Evolutionary conservation across 495 filamentous ascomycete species (phyloP), one percentile per base, ranked within the genome.

Genomic region (Patellaria atrata): DNA sequence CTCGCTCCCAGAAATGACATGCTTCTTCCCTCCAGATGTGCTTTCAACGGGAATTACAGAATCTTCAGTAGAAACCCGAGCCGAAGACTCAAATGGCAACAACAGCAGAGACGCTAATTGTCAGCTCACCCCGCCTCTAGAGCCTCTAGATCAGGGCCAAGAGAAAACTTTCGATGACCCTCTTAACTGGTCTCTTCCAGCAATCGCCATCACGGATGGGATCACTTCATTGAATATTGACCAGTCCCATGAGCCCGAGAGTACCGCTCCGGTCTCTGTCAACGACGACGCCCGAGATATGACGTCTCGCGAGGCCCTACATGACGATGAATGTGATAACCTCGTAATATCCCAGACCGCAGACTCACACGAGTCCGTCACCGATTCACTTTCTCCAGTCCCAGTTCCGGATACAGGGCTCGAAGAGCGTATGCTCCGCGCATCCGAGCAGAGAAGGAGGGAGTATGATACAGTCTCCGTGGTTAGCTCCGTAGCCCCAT

Each of bases 401-500:
- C n/a, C n/a, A n/a, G 15, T 7, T 25, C 13, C 13, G 3, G 15
- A 18, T 25, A 33, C 23, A 14, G 9, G 5, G 19, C 20, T 14
- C 19, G 15, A 27, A 25, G 17, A 35, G 12, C 5, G 4, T 14
- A 23, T 27, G 10, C 9, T 8, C 32, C 6, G n/a, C 15, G 13
- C 14, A 15, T 13, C 7, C 21, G 5, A 29, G 34, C 5, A 31
- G n/a, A 11, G 10, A 31, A 31, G 28, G 14, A 18, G 10, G 15
- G 11, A 3, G 16, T 31, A 11, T 8, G 23, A 26, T 26, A 26
- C 23, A 26, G 23, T 8, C 23, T n/a, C 23, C 23, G 23, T 41
- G 15, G 33, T 47, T 17, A 22, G 8, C 8, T 49, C 48, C 13
- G 22, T 48, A 1, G 47, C 51, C 12, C 51, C 51, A 1, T 47